Percentiles rank a stretch among this genome's conserved stretches.
Evolutionary conservation across 768 basidiomycete genomes (phyloP).

Genomic region (Pluteus cervinus): DNA sequence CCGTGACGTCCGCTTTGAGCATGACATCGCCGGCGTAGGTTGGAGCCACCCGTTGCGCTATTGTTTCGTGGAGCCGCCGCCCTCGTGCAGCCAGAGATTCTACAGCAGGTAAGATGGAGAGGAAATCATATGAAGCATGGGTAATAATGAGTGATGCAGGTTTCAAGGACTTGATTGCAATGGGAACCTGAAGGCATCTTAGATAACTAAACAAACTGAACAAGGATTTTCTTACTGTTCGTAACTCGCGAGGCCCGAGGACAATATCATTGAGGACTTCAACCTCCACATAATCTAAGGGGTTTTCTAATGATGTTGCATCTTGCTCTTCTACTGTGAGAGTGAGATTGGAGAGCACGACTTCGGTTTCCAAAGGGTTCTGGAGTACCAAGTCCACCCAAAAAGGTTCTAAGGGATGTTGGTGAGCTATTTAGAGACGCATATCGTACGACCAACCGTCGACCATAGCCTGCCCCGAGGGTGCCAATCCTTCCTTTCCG

Average conservation of each 20-base stretch:
- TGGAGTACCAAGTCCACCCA: constrained; percentile 67
- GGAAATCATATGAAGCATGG: constrained; percentile 60
- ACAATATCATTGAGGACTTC: constrained; percentile 57
- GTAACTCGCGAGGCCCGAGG: constrained; percentile 58
- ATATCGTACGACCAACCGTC: constrained; percentile 39
- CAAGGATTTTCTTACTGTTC: constrained; percentile 40
- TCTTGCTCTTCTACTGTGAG: constrained; percentile 41
- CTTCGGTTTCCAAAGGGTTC: constrained; percentile 71
- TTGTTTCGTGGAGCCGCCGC: constrained; percentile 68
- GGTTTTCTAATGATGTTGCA: constrained; percentile 19
- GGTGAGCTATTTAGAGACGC: not conserved
- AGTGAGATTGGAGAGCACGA: constrained; percentile 61
- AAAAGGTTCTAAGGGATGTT: constrained; percentile 50
- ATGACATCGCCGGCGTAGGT: constrained; percentile 68
- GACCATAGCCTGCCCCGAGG: constrained; percentile 53
- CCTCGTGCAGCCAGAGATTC: constrained; percentile 73
- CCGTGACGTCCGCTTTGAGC: constrained; percentile 56
- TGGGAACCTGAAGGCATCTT: constrained; percentile 41
- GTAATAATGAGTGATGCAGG: constrained; percentile 51
- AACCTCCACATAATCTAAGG: constrained; percentile 48
- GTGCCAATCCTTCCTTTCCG: constrained; percentile 45
- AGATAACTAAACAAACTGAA: not conserved
- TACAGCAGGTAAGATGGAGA: constrained; percentile 59
- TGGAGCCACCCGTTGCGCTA: constrained; percentile 57
- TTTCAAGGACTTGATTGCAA: constrained; percentile 49